Evolutionary conservation across 345 rosid genomes (phyloP).

Genomic region (Pistacia integerrima): DNA sequence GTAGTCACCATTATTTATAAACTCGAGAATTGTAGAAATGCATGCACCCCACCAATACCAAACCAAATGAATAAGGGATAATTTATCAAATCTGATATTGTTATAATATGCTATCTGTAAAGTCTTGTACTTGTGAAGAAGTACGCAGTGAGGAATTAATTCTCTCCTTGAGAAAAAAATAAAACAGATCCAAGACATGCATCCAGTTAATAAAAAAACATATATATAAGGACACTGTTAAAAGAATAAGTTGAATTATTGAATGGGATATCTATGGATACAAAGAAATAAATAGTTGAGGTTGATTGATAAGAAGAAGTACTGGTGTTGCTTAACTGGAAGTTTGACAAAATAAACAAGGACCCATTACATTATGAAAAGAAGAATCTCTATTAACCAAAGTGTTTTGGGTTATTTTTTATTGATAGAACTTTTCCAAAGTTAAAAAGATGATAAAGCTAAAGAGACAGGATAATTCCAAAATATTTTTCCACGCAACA

Average conservation of each 20-base stretch:
- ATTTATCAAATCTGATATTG: too few relatives aligned
- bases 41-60: too few relatives aligned
- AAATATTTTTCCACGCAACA: not conserved
- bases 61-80: too few relatives aligned
- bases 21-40: not conserved
- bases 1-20: not conserved
- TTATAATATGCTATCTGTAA: too few relatives aligned
- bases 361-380: not conserved
- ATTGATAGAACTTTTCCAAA: not conserved
- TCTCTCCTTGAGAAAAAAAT: too few relatives aligned
- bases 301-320: not conserved
- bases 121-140: too few relatives aligned
- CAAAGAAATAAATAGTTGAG: not conserved
- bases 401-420: too few relatives aligned
- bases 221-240: too few relatives aligned
- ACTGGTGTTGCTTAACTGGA: not conserved
- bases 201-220: too few relatives aligned
- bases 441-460: not conserved
- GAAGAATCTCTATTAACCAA: too few relatives aligned
- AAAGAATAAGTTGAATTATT: not conserved
- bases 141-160: too few relatives aligned
- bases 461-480: conserved; percentile 11
- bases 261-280: not conserved
- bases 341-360: not conserved
- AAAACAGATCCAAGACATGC: too few relatives aligned